Conservation (phyloP, 2,329 filamentous ascomycete genomes). For the Penicillium palitans region DNA sequence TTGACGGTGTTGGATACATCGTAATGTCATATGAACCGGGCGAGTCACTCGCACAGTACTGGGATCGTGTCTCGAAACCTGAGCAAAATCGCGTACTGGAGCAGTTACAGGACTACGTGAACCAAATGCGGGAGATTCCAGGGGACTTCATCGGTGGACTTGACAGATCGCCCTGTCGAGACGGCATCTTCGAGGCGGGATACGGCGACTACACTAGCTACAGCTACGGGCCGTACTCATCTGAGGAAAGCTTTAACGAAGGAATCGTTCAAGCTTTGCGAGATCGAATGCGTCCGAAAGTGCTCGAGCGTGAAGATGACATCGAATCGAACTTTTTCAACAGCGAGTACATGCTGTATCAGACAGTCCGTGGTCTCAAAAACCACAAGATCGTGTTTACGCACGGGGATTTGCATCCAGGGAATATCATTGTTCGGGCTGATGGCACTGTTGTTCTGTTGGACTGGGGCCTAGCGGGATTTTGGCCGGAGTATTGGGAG, state of each 20-base stretch:
- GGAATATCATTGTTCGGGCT: background rate
- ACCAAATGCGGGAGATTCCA: background rate
- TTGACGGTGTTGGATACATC: background rate
- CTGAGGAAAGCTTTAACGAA: background rate
- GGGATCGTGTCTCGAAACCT: background rate
- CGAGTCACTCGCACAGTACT: background rate
- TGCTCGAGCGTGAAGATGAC: background rate
- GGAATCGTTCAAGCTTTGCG: background rate
- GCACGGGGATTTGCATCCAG: background rate
- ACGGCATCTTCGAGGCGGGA: background rate
- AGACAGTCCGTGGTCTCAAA: background rate
- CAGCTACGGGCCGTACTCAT: background rate
- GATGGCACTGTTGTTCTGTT: background rate
- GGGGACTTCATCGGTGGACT: background rate
- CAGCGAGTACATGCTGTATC: background rate
- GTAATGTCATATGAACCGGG: background rate
- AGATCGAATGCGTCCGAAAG: background rate
- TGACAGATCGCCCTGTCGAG: background rate
- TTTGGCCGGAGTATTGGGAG: background rate
- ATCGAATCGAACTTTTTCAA: background rate
- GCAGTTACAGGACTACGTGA: background rate
- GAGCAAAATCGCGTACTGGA: background rate
- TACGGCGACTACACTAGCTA: background rate
- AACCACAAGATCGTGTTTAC: background rate
- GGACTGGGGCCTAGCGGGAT: background rate